These are phyloP conservation scores for Cyanodermella asteris DNA, from an alignment of 2,329 filamentous ascomycete genomes.

Conservation along the genomic window DNA sequence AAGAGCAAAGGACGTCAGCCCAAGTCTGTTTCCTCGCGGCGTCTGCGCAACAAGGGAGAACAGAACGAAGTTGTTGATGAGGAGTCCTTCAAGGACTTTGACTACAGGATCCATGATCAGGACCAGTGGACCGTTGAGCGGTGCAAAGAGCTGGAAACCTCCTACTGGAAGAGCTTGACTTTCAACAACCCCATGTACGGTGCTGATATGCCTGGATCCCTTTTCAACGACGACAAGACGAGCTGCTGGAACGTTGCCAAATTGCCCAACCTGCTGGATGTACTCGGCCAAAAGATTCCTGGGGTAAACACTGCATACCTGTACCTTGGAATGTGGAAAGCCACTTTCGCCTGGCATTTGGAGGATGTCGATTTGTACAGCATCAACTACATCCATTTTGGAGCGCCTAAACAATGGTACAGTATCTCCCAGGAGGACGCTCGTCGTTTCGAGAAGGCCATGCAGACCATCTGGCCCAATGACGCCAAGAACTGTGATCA, in stretches of 20 bases:
- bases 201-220: constrained; percentile 83
- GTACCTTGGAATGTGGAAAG: constrained; percentile 98
- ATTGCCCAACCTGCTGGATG: constrained; percentile 77
- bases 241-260: constrained; percentile 88
- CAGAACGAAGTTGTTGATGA: constrained; percentile 66
- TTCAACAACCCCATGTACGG: constrained; percentile 91
- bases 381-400: constrained; percentile 98
- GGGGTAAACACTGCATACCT: constrained; percentile 96
- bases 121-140: constrained; percentile 79
- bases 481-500: constrained; percentile 92
- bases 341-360: constrained; percentile 95
- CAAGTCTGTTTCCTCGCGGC: constrained; percentile 60
- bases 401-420: constrained; percentile 98
- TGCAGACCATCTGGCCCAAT: constrained; percentile 85
- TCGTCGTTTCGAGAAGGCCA: constrained; percentile 75
- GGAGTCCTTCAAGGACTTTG: constrained; percentile 70
- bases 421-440: constrained; percentile 94
- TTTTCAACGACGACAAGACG: constrained; percentile 73
- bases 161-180: constrained; percentile 93
- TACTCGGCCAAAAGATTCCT: constrained; percentile 83
- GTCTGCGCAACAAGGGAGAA: constrained; percentile 68
- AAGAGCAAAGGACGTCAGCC: constrained; percentile 34
- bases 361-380: constrained; percentile 98
- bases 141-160: constrained; percentile 81
- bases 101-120: constrained; percentile 64